phyloP scores from a whole-genome alignment of 805 yeast genomes.

The Zygotorulaspora florentina region DNA sequence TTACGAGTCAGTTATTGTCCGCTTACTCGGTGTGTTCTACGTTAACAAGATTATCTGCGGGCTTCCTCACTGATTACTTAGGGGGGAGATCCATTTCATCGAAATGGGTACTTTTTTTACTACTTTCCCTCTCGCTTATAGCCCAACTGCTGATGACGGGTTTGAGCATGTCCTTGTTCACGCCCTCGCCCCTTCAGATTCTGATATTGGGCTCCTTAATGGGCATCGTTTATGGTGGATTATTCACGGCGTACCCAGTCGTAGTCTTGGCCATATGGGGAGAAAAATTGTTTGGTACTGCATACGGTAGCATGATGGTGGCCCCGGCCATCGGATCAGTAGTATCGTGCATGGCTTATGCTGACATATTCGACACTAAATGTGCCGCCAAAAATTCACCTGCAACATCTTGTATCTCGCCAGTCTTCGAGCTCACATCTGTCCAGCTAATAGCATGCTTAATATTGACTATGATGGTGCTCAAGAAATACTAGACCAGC shows the following conservation, averaged over 20 bases:
- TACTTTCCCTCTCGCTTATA: conserved; percentile 36
- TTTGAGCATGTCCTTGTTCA: conserved; percentile 16
- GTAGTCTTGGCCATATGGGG: conserved; percentile 85
- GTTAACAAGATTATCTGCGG: conserved; percentile 58
- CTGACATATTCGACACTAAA: conserved; percentile 50
- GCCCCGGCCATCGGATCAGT: conserved; percentile 85
- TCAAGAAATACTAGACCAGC: conserved; percentile 3
- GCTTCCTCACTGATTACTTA: conserved; percentile 63
- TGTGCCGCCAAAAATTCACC: conserved; percentile 19
- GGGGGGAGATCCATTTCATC: conserved; percentile 31
- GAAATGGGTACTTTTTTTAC: conserved; percentile 30
- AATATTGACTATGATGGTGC: conserved; percentile 7
- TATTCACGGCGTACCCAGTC: conserved; percentile 84
- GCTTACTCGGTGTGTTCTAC: conserved; percentile 70
- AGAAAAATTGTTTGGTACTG: conserved; percentile 78
- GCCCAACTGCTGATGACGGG: conserved; percentile 35
- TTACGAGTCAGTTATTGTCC: conserved; percentile 45
- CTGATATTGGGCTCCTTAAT: conserved; percentile 42
- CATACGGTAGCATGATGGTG: conserved; percentile 85
- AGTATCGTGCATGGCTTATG: conserved; percentile 65
- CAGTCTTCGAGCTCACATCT: conserved; percentile 20
- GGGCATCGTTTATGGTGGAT: conserved; percentile 76
- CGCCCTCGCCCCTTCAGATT: conserved; percentile 13
- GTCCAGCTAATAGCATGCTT: conserved; percentile 14
- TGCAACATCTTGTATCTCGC: conserved; percentile 17